Base-by-base conservation (phyloP, 352 stramenopile species). In the Peronospora belbahrii region DNA sequence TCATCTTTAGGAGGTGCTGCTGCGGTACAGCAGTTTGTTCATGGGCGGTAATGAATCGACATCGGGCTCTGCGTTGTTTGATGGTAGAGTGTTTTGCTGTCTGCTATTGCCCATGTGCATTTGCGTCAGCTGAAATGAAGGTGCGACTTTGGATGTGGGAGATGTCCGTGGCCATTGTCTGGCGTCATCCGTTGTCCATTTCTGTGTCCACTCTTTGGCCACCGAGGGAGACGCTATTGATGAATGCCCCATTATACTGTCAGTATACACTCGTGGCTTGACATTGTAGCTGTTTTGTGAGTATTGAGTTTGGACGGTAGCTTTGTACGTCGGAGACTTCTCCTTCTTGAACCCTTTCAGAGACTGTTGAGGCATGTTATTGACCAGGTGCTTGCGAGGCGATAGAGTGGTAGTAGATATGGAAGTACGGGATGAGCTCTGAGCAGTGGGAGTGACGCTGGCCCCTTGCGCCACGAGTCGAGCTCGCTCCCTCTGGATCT, bases 401-500 rank as follows among this genome's bases (percentile, higher is more conserved):
- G 70, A 85, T 31, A 83, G 43, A 19, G 62, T 73, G 1, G 48
- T 32, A 0, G 48, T 32, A n/a, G 33, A 56, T 28, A 73, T 56
- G 19, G 57, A 48, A 48, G 49, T 68, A 39, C 31, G 68, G 28
- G 70, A 52, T 1, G 48, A 35, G 10, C 37, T 68, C 11, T 65
- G 74, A 13, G 67, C 50, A 13, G 70, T 82, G 18, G 57, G 61
- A 6, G 72, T 74, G 41, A 85, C 63, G 42, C 48, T 79, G 10
- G 65, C 56, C 17, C 67, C 71, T 52, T 83, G 72, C 0, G 70
- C 41, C 18, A 85, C 46, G 13, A 88, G 63, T 35, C 77, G 72
- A 25, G 58, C 45, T 15, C 77, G 74, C 43, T 86, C 77, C 46
- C 76, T 79, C 40, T 83, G 56, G 51, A 89, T 89, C 62, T 89